phyloP scores from a whole-genome alignment of 129 eudicot genomes.

The Logfia minima region DNA sequence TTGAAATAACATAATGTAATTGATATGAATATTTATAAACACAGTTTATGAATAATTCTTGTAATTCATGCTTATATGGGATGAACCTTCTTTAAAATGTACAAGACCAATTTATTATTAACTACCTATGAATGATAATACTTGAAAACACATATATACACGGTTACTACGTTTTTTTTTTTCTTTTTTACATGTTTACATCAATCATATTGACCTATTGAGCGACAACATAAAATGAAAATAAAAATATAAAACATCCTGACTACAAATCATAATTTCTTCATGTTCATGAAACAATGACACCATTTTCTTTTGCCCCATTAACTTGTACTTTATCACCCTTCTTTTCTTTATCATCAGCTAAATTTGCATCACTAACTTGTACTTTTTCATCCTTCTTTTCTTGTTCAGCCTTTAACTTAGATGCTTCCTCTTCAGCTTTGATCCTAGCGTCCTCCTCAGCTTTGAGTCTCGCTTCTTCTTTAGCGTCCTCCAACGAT shows the following conservation, averaged over 20 bases:
- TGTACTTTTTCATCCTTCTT: slow-evolving; percentile 8
- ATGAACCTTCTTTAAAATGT: no score
- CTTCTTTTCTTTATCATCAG: slow-evolving; percentile 9
- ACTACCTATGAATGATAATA: no score
- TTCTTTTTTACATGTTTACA: background rate
- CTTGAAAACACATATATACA: no score
- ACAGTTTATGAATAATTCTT: no score
- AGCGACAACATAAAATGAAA: background rate
- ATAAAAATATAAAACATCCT: background rate
- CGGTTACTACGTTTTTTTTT: no score
- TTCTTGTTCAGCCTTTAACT: background rate
- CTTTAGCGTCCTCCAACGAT: slow-evolving; percentile 44
- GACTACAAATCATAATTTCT: background rate
- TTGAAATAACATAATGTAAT: no score
- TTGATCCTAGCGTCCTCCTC: slow-evolving; percentile 41
- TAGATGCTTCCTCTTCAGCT: slow-evolving; percentile 26
- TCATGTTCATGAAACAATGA: background rate
- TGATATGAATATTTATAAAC: no score
- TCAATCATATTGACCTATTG: background rate
- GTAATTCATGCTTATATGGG: no score
- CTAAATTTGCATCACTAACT: slow-evolving; percentile 11
- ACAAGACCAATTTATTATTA: no score
- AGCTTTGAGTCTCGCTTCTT: slow-evolving; percentile 41
- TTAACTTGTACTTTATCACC: slow-evolving; percentile 3
- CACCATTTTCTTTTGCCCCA: slow-evolving; percentile 25